Evolutionary conservation across 2,329 filamentous ascomycete genomes (phyloP), one percentile per base, ranked within the genome.

Genomic region (Claviceps fusiformis): DNA sequence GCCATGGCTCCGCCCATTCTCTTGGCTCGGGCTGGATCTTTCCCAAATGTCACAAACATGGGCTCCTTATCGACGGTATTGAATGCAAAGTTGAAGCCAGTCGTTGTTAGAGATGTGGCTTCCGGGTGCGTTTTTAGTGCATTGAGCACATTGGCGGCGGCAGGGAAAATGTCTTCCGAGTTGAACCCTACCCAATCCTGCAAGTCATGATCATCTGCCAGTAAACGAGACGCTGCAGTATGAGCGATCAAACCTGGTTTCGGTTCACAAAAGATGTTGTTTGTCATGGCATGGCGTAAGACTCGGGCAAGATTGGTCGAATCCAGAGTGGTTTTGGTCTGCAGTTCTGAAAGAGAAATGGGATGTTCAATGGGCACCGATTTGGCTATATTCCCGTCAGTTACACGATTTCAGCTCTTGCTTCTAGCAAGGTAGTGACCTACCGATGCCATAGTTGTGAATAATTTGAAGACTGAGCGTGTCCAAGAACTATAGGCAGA

Each of bases 221-320:
- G 70, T 2, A 75, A 64, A 4, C 71, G 72, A 1, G 79, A 82
- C 1, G 73, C 71, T 1, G 77, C 75, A 2, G 77, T 81, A 62
- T 84, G 81, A 9, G 73, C 74, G 57, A 83, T 73, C 2, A 72
- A 58, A 1, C 75, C 75, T 0, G 76, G 74, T 5, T 64, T 63
- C 0, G 75, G 72, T 59, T 83, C 80, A 47, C 67, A 62, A 65
- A 84, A 82, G 56, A 83, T 71, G 11, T 71, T 68, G 59, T 75
- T 78, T 13, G 78, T 81, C 72, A 82, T 82, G 44, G 75, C 78
- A 63, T 81, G 74, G 8, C 80, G 76, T 33, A 80, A 64, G 7
- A 78, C 66, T 49, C 77, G 74, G 13, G 73, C 71, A 19, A 80
- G 68, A 60, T 79, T 79, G 58, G 74, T 69, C 33, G 73, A 66